These are phyloP conservation scores for Aspergillus cavernicola DNA, from an alignment of 495 filamentous ascomycete genomes.

Conservation along the genomic window DNA sequence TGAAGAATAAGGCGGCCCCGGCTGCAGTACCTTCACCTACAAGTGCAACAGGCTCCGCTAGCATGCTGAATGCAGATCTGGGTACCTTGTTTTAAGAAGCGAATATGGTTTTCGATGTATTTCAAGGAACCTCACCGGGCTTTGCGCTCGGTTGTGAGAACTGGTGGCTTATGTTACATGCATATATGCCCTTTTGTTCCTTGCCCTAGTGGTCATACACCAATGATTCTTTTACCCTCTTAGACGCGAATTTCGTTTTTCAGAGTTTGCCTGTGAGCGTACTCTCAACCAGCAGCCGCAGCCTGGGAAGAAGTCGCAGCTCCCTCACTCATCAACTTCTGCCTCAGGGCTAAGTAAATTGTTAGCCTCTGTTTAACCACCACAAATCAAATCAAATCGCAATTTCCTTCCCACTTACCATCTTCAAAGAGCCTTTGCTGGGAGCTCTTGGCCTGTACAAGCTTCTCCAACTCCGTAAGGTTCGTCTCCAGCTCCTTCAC, in stretches of 20 bases:
- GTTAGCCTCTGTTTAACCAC: slow-evolving; percentile 14
- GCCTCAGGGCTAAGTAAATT: slow-evolving; percentile 38
- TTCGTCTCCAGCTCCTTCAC: slow-evolving; percentile 74
- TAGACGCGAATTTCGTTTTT: not conserved
- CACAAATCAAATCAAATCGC: not conserved
- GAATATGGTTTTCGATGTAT: not conserved
- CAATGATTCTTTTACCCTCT: not conserved
- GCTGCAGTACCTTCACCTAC: not conserved
- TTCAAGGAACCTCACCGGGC: not conserved
- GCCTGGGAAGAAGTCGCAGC: slow-evolving; percentile 26
- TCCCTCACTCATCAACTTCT: slow-evolving; percentile 45
- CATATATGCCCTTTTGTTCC: not conserved
- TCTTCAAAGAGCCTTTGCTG: slow-evolving; percentile 87
- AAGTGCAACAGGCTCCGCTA: slow-evolving; percentile 2
- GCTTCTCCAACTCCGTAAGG: slow-evolving; percentile 79
- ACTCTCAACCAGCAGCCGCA: slow-evolving; percentile 26
- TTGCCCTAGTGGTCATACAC: not conserved
- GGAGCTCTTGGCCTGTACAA: slow-evolving; percentile 77
- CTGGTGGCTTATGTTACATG: slow-evolving; percentile 3
- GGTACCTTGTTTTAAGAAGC: slow-evolving; percentile 31
- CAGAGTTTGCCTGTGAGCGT: not conserved
- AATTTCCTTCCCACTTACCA: slow-evolving; percentile 49
- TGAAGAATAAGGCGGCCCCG: not conserved
- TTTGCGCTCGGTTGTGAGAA: not conserved
- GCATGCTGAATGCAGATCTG: slow-evolving; percentile 27